phyloP scores from a whole-genome alignment of 1,139 yeast genomes.

The Zygosaccharomyces pseudobailii region DNA sequence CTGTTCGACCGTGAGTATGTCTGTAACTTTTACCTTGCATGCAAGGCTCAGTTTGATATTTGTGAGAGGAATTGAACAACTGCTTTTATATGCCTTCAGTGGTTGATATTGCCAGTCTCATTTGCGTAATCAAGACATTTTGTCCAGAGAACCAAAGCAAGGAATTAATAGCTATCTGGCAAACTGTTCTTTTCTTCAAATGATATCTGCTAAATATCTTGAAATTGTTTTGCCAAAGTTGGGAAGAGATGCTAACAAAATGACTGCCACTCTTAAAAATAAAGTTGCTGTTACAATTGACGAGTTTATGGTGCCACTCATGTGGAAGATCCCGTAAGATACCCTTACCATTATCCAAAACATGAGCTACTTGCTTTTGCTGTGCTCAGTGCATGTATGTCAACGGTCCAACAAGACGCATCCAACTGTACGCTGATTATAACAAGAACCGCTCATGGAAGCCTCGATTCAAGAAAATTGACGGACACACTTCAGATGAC shows the following conservation, averaged over 20 bases:
- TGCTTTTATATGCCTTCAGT: too few relatives aligned
- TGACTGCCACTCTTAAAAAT: neutral
- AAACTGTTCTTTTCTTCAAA: neutral
- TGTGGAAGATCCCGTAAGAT: slow-evolving; percentile 2
- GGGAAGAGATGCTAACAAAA: neutral
- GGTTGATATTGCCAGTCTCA: neutral
- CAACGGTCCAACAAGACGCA: neutral
- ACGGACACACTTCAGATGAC: too few relatives aligned
- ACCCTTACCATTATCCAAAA: neutral
- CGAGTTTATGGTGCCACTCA: neutral
- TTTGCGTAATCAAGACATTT: neutral
- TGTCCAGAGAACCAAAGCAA: neutral
- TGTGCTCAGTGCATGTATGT: slow-evolving; percentile 2
- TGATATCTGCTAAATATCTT: neutral
- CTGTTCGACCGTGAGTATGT: neutral
- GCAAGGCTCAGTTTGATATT: neutral
- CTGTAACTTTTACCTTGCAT: neutral
- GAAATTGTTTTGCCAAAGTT: neutral
- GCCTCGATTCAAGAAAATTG: neutral
- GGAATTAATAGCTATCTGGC: neutral
- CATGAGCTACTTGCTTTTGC: neutral
- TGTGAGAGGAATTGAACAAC: too few relatives aligned
- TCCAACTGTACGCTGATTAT: slow-evolving; percentile 2
- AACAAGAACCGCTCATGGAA: neutral
- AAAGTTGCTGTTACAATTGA: neutral